These are phyloP conservation scores for Sugiyamaella neomexicana DNA, from an alignment of 1,139 yeast genomes.

Conservation along the genomic window DNA sequence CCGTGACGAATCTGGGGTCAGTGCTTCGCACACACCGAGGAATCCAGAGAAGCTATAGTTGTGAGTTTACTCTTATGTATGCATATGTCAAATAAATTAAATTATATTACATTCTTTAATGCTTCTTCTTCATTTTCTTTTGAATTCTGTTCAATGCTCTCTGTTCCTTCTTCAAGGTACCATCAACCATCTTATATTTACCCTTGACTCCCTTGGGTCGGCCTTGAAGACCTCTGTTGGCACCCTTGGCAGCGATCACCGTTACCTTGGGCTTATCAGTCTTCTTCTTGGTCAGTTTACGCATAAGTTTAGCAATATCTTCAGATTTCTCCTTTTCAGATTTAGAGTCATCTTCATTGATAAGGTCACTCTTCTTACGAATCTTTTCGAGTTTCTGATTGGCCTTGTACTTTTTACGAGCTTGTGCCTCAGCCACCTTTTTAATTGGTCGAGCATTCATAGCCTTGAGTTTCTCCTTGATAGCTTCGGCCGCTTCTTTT, in stretches of 20 bases:
- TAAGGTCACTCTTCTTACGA: slow-evolving; percentile 90
- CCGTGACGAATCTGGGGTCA: no score
- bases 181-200: slow-evolving; percentile 98
- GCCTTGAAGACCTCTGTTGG: slow-evolving; percentile 82
- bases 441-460: slow-evolving; percentile 96
- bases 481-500: slow-evolving; percentile 92
- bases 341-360: slow-evolving; percentile 83
- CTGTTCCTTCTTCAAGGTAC: slow-evolving; percentile 95
- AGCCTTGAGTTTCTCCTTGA: slow-evolving; percentile 84
- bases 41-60: no score
- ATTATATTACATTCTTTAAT: slow-evolving; percentile 6
- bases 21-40: no score
- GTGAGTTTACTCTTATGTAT: not conserved
- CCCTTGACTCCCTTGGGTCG: slow-evolving; percentile 98
- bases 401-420: slow-evolving; percentile 95
- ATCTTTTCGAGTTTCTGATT: slow-evolving; percentile 82
- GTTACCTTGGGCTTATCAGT: slow-evolving; percentile 81
- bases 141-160: slow-evolving; percentile 88
- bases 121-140: slow-evolving; percentile 55
- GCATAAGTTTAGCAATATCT: slow-evolving; percentile 84
- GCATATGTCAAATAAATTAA: not conserved
- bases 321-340: slow-evolving; percentile 93
- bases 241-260: slow-evolving; percentile 85
- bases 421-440: slow-evolving; percentile 96
- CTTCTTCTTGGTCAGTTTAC: slow-evolving; percentile 69